Conservation (phyloP, 306 rosid species). For the Rosa chinensis region DNA sequence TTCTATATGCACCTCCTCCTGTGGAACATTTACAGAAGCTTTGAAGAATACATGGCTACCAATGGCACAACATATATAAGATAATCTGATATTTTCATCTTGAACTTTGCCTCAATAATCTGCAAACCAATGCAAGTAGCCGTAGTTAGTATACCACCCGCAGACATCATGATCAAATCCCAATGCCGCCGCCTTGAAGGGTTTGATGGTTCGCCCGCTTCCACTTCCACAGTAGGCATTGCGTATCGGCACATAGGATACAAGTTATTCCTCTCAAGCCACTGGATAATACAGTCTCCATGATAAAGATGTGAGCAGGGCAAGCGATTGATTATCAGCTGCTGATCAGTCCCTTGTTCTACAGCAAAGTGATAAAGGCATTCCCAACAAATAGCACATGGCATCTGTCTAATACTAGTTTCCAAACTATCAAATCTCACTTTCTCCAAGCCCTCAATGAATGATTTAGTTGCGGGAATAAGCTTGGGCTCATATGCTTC, state of each 20-base stretch:
- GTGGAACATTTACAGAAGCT: not conserved
- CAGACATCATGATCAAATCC: not conserved
- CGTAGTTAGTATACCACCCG: not conserved
- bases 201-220: not conserved
- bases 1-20: too few species aligned
- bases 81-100: not conserved
- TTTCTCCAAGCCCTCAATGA: not conserved
- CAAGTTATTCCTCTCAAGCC: not conserved
- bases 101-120: not conserved
- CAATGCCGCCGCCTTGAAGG: not conserved
- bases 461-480: not conserved
- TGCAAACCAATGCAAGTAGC: not conserved
- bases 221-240: not conserved
- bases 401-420: not conserved
- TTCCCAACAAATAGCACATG: not conserved
- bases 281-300: not conserved
- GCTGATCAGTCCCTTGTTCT: not conserved
- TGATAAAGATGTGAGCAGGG: too few species aligned
- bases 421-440: not conserved
- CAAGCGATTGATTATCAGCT: not conserved
- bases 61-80: not conserved
- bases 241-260: not conserved
- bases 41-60: not conserved
- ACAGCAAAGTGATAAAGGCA: not conserved
- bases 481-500: not conserved